phyloP scores from a whole-genome alignment of 257 asterid species.

The Henckelia pumila region DNA sequence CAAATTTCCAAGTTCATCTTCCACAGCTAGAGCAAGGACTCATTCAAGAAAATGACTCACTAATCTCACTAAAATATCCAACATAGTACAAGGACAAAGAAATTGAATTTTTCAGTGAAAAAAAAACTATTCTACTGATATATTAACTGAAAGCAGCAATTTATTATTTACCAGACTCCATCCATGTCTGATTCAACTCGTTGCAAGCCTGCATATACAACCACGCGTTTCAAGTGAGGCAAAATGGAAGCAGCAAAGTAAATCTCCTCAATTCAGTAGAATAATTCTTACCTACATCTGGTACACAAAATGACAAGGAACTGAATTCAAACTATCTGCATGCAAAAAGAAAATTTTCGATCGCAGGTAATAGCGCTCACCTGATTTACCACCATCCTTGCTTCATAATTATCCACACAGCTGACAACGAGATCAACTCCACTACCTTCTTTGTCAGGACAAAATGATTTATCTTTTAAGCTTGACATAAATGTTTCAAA shows the following conservation, averaged over 20 bases:
- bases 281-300: conserved; percentile 1
- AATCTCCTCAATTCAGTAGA: conserved; percentile 18
- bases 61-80: not conserved
- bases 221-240: conserved; percentile 17
- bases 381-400: conserved; percentile 99
- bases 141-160: conserved; percentile 18
- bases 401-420: conserved; percentile 98
- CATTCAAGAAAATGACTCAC: conserved; percentile 4
- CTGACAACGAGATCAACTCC: conserved; percentile 95
- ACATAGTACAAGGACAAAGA: conserved; percentile 14
- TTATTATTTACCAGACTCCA: conserved; percentile 78
- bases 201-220: conserved; percentile 80
- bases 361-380: conserved; percentile 36
- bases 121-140: not conserved
- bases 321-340: conserved; percentile 13
- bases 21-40: conserved; percentile 6
- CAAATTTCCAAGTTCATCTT: not conserved
- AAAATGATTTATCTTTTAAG: conserved; percentile 66
- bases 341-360: conserved; percentile 5
- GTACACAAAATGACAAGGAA: conserved; percentile 20
- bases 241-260: not conserved
- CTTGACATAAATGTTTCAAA: conserved; percentile 90
- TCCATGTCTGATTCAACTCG: conserved; percentile 91
- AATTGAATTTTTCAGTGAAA: not conserved
- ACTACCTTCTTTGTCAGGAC: conserved; percentile 63